Evolutionary conservation across 768 basidiomycete genomes (phyloP).

Genomic region (Leccinum broughii): DNA sequence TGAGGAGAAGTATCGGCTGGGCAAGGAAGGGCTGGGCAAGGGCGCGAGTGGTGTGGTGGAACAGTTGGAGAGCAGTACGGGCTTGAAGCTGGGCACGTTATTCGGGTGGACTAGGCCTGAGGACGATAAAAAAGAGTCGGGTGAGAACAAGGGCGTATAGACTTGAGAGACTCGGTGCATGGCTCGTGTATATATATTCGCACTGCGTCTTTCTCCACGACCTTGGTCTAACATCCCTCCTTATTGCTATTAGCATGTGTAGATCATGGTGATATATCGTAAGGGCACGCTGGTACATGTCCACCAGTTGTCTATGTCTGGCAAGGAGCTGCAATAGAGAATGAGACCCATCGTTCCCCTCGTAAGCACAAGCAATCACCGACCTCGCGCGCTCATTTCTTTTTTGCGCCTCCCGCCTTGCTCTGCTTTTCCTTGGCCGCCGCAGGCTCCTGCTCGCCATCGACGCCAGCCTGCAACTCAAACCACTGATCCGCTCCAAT

Average conservation of each 20-base stretch:
- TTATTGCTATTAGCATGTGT: background rate
- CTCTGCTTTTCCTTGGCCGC: constrained; percentile 22
- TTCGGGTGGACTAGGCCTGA: constrained; percentile 43
- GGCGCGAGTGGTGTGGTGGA: constrained; percentile 51
- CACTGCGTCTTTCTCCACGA: background rate
- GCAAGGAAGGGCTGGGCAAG: constrained; percentile 43
- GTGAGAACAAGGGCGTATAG: constrained; percentile 19
- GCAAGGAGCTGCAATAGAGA: background rate
- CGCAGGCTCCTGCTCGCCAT: constrained; percentile 32
- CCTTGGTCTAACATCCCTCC: background rate
- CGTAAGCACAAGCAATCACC: background rate
- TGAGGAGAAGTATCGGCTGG: constrained; percentile 50
- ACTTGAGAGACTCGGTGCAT: background rate
- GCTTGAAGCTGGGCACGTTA: constrained; percentile 66
- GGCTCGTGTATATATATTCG: constrained; percentile 5
- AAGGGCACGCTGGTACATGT: background rate
- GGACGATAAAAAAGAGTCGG: constrained; percentile 15
- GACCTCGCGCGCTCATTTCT: constrained; percentile 17
- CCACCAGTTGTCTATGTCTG: background rate
- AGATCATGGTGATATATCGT: background rate
- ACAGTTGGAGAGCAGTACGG: constrained; percentile 66
- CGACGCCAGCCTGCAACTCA: constrained; percentile 24
- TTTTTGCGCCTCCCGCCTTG: constrained; percentile 18
- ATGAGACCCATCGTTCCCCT: background rate
- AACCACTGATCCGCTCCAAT: constrained; percentile 37